Percentiles rank a stretch among this genome's conserved stretches.
phyloP scores from a whole-genome alignment of 2,329 filamentous ascomycete species.

The Hymenoscyphus occultus region DNA sequence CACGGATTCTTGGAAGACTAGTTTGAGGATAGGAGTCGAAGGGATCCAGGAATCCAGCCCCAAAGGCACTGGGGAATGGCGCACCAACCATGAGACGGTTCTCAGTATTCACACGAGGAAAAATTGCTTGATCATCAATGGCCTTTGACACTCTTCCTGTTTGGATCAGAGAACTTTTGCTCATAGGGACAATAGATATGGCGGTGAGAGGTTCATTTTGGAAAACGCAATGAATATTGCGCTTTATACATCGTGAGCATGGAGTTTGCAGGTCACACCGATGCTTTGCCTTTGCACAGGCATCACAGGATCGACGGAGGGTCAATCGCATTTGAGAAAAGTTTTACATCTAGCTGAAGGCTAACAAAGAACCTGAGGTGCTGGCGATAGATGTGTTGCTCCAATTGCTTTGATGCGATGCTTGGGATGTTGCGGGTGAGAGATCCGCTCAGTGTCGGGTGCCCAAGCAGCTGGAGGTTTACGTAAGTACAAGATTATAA shows the following conservation, averaged over 20 bases:
- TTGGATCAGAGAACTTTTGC: background rate
- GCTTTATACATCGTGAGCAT: slow-evolving; percentile 54
- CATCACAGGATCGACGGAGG: slow-evolving; percentile 55
- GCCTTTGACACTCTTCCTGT: background rate
- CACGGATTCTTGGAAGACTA: slow-evolving; percentile 47
- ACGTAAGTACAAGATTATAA: too few species aligned
- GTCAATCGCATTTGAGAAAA: slow-evolving; percentile 47
- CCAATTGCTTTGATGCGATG: too few species aligned
- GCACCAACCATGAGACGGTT: background rate
- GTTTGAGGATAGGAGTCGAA: slow-evolving; percentile 56
- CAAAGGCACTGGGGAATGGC: slow-evolving; percentile 17
- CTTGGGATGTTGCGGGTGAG: too few species aligned
- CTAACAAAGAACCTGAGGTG: too few species aligned
- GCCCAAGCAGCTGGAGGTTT: too few species aligned
- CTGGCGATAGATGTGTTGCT: too few species aligned
- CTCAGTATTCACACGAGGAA: background rate
- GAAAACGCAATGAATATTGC: slow-evolving; percentile 48
- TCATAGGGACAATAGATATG: background rate
- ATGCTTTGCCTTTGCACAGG: slow-evolving; percentile 54
- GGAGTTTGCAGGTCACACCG: slow-evolving; percentile 54
- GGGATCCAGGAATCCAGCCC: slow-evolving; percentile 46
- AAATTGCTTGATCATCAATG: background rate
- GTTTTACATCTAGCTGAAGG: too few species aligned
- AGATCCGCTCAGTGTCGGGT: too few species aligned
- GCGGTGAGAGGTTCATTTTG: slow-evolving; percentile 50